phyloP scores from a whole-genome alignment of 108 stramenopile species.

The Cyclotella cryptica region DNA sequence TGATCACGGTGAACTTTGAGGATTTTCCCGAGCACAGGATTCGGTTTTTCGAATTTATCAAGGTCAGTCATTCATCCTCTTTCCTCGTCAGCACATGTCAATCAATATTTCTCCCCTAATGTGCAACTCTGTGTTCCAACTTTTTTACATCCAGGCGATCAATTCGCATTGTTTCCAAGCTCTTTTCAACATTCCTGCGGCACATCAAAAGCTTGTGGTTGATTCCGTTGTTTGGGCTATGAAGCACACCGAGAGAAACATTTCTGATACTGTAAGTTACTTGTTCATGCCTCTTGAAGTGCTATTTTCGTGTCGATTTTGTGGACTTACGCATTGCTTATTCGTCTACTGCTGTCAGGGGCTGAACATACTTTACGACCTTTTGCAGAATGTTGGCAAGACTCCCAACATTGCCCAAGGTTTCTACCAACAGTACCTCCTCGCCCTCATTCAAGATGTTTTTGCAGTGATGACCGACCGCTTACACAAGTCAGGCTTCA shows the following conservation, averaged over 20 bases:
- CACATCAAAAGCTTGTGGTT: slow-evolving; percentile 97
- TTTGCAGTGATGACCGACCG: slow-evolving; percentile 99
- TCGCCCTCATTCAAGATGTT: slow-evolving; percentile 97
- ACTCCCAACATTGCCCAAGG: slow-evolving; percentile 93
- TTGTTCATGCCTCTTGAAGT: background rate
- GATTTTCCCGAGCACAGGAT: slow-evolving; percentile 99
- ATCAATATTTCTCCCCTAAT: too few species aligned
- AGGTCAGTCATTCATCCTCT: slow-evolving; percentile 45
- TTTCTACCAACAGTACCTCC: slow-evolving; percentile 96
- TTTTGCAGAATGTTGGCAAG: slow-evolving; percentile 91
- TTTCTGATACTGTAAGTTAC: slow-evolving; percentile 88
- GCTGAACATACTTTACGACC: slow-evolving; percentile 94
- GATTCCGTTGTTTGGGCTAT: slow-evolving; percentile 99
- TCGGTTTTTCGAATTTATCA: slow-evolving; percentile 96
- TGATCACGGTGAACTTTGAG: slow-evolving; percentile 98
- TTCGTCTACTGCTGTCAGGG: slow-evolving; percentile 53
- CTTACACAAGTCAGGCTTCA: slow-evolving; percentile 98
- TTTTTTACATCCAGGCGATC: slow-evolving; percentile 58
- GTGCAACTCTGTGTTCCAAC: background rate
- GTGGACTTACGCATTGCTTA: slow-evolving; percentile 13
- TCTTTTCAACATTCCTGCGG: slow-evolving; percentile 94
- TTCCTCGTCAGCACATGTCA: background rate
- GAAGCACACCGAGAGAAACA: slow-evolving; percentile 99
- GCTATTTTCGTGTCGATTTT: slow-evolving; percentile 2
- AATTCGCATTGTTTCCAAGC: slow-evolving; percentile 95